Percentiles rank a stretch among this genome's conserved stretches.
Evolutionary conservation across 2,329 filamentous ascomycete species (phyloP).

Genomic region (Neofusicoccum cordaticola): DNA sequence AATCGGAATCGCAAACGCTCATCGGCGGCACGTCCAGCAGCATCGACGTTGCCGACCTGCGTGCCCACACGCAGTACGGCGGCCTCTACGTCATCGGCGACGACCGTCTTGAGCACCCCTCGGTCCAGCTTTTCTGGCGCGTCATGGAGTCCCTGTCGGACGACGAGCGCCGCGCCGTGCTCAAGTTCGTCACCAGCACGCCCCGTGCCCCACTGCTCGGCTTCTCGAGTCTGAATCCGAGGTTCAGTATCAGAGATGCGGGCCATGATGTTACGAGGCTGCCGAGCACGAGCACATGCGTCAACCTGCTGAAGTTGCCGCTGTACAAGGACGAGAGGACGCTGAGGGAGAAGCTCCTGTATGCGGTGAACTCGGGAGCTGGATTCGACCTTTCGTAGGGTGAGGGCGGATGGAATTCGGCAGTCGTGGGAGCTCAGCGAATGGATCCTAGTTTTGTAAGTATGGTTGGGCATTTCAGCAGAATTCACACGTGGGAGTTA

Average conservation of each 20-base stretch:
- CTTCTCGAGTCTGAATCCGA: conserved; percentile 79
- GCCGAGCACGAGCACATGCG: conserved; percentile 92
- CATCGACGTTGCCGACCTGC: conserved; percentile 83
- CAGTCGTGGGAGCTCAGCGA: too few species aligned
- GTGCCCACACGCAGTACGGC: conserved; percentile 79
- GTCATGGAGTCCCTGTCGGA: conserved; percentile 77
- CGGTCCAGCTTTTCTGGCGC: conserved; percentile 84
- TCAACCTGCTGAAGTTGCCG: conserved; percentile 90
- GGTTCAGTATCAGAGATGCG: conserved; percentile 85
- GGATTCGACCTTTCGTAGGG: conserved; percentile 68
- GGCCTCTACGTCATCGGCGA: conserved; percentile 89
- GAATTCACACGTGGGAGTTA: too few species aligned
- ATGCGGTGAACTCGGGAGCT: conserved; percentile 84
- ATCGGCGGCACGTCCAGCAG: conserved; percentile 83
- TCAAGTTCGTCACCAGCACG: conserved; percentile 95
- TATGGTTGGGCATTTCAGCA: too few species aligned
- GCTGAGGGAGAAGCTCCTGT: conserved; percentile 77
- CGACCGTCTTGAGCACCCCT: conserved; percentile 80
- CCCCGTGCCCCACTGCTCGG: conserved; percentile 86
- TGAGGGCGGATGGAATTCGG: neutral
- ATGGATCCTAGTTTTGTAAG: neutral
- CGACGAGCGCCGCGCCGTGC: conserved; percentile 73
- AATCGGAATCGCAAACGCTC: conserved; percentile 87
- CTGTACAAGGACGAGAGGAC: conserved; percentile 66
- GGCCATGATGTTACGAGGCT: conserved; percentile 72